Conservation (phyloP, 257 asterid genomes). For the Eustoma russellianum region DNA sequence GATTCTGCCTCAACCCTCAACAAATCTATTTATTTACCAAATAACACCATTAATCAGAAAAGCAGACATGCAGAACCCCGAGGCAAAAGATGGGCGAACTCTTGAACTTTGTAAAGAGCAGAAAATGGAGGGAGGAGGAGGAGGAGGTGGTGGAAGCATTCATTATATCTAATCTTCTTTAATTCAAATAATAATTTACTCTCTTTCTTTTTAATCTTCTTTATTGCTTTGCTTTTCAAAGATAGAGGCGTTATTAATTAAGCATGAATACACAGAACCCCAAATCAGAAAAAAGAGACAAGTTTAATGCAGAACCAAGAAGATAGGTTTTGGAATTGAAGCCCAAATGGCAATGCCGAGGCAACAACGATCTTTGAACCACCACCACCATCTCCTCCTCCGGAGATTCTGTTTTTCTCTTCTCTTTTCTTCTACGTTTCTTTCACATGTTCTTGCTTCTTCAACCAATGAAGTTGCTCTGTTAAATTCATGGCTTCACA, state of each 20-base stretch:
- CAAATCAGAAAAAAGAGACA: conserved; percentile 11
- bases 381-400: conserved; percentile 20
- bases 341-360: conserved; percentile 75
- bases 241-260: conserved; percentile 9
- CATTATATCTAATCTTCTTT: conserved; percentile 14
- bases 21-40: conserved; percentile 10
- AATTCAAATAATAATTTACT: conserved; percentile 1
- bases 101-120: no score
- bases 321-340: conserved; percentile 42
- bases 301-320: conserved; percentile 40
- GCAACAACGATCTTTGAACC: conserved; percentile 40
- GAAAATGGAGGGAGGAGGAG: conserved; percentile 15
- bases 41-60: conserved; percentile 16
- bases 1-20: conserved; percentile 19
- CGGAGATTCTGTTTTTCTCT: conserved; percentile 10
- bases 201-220: conserved; percentile 12
- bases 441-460: conserved; percentile 14
- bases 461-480: conserved; percentile 33
- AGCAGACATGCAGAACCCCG: conserved; percentile 64
- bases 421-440: conserved; percentile 18
- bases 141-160: conserved; percentile 14
- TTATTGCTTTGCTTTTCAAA: conserved; percentile 23
- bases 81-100: conserved; percentile 21
- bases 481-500: conserved; percentile 47
- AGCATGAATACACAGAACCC: conserved; percentile 7